Evolutionary conservation across 2,329 filamentous ascomycete species (phyloP), one percentile per base, ranked within the genome.

Genomic region (Pseudocercospora vitis): DNA sequence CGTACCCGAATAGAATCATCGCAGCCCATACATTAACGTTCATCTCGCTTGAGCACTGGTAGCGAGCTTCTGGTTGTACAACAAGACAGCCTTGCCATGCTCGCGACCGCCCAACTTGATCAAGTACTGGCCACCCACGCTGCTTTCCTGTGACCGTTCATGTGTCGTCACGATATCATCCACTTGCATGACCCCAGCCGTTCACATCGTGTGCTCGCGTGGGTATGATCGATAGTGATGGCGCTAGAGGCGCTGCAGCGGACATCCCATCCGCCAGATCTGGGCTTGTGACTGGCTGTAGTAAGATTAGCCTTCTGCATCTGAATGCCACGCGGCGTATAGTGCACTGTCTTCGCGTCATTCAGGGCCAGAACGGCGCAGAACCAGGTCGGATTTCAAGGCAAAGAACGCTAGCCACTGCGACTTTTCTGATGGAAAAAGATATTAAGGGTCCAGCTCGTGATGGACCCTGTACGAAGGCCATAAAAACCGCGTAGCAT

Each of bases 141-240:
- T 40, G 37, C 16, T 19, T n/a, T 40, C n/a, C 37, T 19, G 14
- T 40, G 16, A 19, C 4, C 37, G 16, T 40, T 23, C 16, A 40
- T 23, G 37, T 40, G 37, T 40, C 37, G 37, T 40, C 37, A 40
- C 23, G 37, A 40, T 24, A 40, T 16, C 37, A 40, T 40, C 18
- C 11, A 16, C 12, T 7, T 40, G 37, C 37, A 40, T n/a, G n/a
- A n/a, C n/a, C n/a, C n/a, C 21, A 24, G 7, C 37, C 37, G 37
- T 7, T 40, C 23, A 24, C 18, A 40, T n/a, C n/a, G 11, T 23
- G 35, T 39, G 14, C 35, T 39, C 35, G 11, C 8, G 11, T 14
- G 21, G 12, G 37, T 21, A 40, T 16, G 19, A 21, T 40, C 23
- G 3, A 24, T n/a, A 19, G 37, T 18, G 37, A 40, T 19, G 21